These are phyloP conservation scores for Geotrichum macrosporum DNA, from an alignment of 1,139 yeast species.

Conservation along the genomic window DNA sequence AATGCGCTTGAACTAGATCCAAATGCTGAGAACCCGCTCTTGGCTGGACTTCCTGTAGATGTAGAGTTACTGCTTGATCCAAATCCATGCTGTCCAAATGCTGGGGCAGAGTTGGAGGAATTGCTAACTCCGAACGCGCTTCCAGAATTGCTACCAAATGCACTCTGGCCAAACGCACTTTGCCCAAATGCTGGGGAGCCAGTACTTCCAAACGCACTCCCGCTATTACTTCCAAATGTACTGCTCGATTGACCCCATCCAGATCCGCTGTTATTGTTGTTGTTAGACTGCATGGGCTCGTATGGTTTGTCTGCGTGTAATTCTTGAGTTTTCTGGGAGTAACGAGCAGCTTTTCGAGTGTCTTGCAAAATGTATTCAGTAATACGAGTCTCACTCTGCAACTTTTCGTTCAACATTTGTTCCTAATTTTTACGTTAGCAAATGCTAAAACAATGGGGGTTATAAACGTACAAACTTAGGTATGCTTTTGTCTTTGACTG, in stretches of 20 bases:
- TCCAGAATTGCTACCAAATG: conserved; percentile 21
- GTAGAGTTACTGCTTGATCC: conserved; percentile 7
- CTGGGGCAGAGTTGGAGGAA: conserved; percentile 5
- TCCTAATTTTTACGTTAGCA: conserved; percentile 19
- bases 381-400: conserved; percentile 48
- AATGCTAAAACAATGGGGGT: not conserved
- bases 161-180: conserved; percentile 14
- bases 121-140: conserved; percentile 28
- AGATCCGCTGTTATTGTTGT: conserved; percentile 21
- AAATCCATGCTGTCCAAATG: conserved; percentile 7
- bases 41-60: conserved; percentile 24
- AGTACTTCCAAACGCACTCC: conserved; percentile 15
- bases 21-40: conserved; percentile 19
- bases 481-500: conserved; percentile 40
- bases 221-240: conserved; percentile 20
- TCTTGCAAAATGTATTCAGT: conserved; percentile 41
- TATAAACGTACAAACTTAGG: conserved; percentile 26
- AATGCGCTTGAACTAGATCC: conserved; percentile 8
- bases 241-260: conserved; percentile 20
- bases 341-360: conserved; percentile 52
- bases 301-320: conserved; percentile 11
- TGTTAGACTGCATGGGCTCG: conserved; percentile 13
- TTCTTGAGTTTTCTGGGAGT: conserved; percentile 27
- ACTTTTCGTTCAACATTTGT: conserved; percentile 40
- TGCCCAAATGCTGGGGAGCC: conserved; percentile 12